Evolutionary conservation across 306 rosid species (phyloP).

Genomic region (Medicago lupulina): DNA sequence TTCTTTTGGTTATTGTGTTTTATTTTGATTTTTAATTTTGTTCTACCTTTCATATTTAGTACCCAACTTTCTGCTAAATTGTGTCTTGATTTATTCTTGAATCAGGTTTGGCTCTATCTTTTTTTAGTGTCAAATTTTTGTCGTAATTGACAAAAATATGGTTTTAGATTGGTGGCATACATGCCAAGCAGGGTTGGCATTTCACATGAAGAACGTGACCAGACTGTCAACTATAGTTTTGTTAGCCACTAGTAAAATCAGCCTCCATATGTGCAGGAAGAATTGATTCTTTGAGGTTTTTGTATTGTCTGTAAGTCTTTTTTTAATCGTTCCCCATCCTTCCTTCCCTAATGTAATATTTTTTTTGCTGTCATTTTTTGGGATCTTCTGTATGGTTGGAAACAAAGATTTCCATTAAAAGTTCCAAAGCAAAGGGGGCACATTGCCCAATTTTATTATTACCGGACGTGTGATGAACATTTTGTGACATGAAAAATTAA

Average conservation of each 20-base stretch:
- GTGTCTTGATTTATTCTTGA: conserved; percentile 31
- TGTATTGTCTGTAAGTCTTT: conserved; percentile 34
- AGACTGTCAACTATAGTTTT: conserved; percentile 30
- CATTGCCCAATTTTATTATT: conserved; percentile 40
- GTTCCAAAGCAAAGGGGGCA: conserved; percentile 47
- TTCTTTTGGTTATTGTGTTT: not conserved
- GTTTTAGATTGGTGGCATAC: conserved; percentile 38
- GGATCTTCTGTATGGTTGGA: conserved; percentile 45
- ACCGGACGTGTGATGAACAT: conserved; percentile 41
- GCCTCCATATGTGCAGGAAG: conserved; percentile 42
- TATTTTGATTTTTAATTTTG: conserved; percentile 13
- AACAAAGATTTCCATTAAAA: conserved; percentile 30
- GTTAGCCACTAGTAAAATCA: conserved; percentile 33
- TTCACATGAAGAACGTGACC: conserved; percentile 41
- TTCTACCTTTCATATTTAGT: conserved; percentile 14
- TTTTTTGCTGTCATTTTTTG: conserved; percentile 30
- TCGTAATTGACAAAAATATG: conserved; percentile 34
- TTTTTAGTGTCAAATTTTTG: conserved; percentile 36
- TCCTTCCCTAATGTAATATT: conserved; percentile 34
- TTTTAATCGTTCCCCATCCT: conserved; percentile 24
- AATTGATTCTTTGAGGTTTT: conserved; percentile 42
- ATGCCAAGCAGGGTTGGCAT: conserved; percentile 32
- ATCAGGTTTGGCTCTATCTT: conserved; percentile 41
- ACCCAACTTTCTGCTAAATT: conserved; percentile 8
- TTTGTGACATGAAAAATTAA: conserved; percentile 40